Evolutionary conservation across 2,329 filamentous ascomycete genomes (phyloP).

Genomic region (Alternaria incomplexa): DNA sequence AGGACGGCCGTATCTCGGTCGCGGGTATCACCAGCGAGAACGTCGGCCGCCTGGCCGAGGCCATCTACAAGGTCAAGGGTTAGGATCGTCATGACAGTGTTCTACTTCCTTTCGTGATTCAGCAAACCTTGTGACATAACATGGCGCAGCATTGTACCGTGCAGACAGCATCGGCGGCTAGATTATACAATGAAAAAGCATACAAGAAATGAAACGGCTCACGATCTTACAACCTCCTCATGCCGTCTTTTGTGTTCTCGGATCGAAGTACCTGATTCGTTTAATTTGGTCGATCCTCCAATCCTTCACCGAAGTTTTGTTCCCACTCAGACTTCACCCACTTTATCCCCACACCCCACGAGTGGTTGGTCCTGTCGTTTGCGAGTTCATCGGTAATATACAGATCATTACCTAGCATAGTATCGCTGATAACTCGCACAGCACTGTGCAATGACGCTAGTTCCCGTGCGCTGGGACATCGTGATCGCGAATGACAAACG

Average conservation of each 20-base stretch:
- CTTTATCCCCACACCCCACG: conserved; percentile 14
- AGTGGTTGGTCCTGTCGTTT: conserved; percentile 5
- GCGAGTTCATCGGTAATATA: conserved; percentile 4
- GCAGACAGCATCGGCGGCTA: conserved; percentile 16
- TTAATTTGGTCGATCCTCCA: neutral
- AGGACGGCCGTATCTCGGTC: conserved; percentile 85
- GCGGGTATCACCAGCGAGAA: conserved; percentile 83
- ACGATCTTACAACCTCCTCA: neutral
- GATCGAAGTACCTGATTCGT: neutral
- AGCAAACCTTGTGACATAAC: conserved; percentile 10
- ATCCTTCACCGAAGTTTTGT: conserved; percentile 4
- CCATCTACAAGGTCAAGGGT: conserved; percentile 83
- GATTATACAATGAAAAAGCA: conserved; percentile 14
- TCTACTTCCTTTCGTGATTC: conserved; percentile 15
- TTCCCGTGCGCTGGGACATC: conserved; percentile 1
- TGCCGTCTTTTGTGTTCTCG: neutral
- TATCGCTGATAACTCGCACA: conserved; percentile 12
- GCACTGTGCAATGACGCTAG: neutral
- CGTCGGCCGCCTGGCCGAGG: conserved; percentile 79
- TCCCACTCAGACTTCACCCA: conserved; percentile 1
- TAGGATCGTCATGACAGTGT: conserved; percentile 30
- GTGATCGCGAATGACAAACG: neutral
- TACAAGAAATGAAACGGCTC: conserved; percentile 14
- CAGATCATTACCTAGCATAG: conserved; percentile 17
- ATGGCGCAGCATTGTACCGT: conserved; percentile 19